Conservation (phyloP, 2,329 filamentous ascomycete species). For the Gremmenia infestans region DNA sequence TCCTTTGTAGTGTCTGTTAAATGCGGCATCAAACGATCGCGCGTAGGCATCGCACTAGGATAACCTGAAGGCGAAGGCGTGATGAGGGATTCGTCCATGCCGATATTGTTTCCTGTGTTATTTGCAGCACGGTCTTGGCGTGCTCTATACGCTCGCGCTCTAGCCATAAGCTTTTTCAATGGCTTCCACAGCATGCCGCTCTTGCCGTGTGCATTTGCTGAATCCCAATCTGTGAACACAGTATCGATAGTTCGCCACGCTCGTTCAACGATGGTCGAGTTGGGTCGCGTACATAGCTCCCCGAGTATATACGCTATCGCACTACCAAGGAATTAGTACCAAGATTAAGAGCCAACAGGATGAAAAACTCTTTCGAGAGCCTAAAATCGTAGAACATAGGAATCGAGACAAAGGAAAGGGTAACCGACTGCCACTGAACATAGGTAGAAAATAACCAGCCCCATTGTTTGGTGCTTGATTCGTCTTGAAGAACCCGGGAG, state of each 20-base stretch:
- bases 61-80: neutral
- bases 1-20: neutral
- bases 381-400: too few species aligned
- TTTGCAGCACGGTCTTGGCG: neutral
- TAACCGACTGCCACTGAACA: conserved; percentile 36
- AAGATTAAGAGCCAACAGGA: too few species aligned
- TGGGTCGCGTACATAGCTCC: conserved; percentile 34
- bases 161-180: conserved; percentile 54
- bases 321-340: neutral
- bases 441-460: conserved; percentile 38
- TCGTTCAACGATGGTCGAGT: conserved; percentile 35
- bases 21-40: conserved; percentile 5
- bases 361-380: too few species aligned
- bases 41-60: neutral
- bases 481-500: conserved; percentile 34
- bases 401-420: too few species aligned
- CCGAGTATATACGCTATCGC: conserved; percentile 40
- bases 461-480: conserved; percentile 35
- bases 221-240: conserved; percentile 26
- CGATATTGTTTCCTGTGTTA: conserved; percentile 4
- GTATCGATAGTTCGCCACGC: conserved; percentile 37
- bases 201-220: conserved; percentile 31
- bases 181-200: conserved; percentile 60
- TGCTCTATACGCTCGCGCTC: conserved; percentile 52
- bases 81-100: neutral